Evolutionary conservation across 495 filamentous ascomycete species (phyloP), one percentile per base, ranked within the genome.

Genomic region (Aspergillus kassunensis): DNA sequence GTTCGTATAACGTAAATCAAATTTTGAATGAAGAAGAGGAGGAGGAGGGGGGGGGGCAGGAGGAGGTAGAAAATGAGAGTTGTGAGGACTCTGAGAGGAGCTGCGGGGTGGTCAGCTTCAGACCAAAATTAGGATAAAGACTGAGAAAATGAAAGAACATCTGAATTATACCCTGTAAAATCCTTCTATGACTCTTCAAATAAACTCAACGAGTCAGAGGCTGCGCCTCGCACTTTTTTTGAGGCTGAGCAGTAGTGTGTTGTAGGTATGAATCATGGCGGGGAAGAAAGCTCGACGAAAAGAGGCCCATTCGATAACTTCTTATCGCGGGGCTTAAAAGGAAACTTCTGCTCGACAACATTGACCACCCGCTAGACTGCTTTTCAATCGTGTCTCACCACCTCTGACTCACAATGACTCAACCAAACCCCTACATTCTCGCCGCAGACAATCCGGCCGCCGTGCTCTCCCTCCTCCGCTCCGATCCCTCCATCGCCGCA

Each of bases 401-500:
- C n/a, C n/a, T n/a, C n/a, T 16, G 53, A 55, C 16, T 51, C 54
- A 60, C 52, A 40, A 80, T 80, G 77, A 68, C 70, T 52, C 73
- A 80, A 42, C 72, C 80, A 35, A 95, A 95, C 58, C 81, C 82
- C 0, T 89, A 87, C 71, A 74, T 91, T 44, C 80, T 92, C 27
- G 89, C 88, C 15, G 87, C 87, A 55, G 89, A 92, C 64, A 84
- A 87, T 57, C 82, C 84, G 27, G 66, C 78, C 12, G 73, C 74
- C 8, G 76, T 93, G 18, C 70, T 90, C 39, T 70, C 79, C 19
- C 80, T 90, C 36, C 80, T 95, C 41, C 79, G 75, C 40, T 71
- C 80, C 33, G 78, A 90, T 59, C 82, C 86, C 34, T 66, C 78
- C 9, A 71, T 88, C 47, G 89, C 89, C 13, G 77, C 82, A 7